Base-by-base conservation (phyloP, 106 monocot genomes). In the Allium fistulosum region DNA sequence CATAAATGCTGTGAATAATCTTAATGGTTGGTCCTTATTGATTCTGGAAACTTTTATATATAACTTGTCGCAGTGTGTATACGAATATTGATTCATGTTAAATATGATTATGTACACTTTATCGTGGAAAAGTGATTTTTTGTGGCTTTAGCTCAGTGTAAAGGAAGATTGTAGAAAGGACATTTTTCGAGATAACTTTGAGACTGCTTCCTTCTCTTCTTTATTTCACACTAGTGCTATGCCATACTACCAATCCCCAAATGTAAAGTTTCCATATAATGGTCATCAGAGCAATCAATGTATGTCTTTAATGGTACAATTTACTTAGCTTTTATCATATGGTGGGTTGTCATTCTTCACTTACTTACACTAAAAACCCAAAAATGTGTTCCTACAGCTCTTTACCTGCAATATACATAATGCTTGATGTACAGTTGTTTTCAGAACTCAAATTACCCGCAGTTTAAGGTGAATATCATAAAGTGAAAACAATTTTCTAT, bases 1-100 rank as follows among this genome's bases (percentile, higher is more conserved):
- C 49, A 67, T 45, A 11, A 77, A 57, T 13, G 91, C 87, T 66
- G 61, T 91, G 27, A 27, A 22, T 0, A 61, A 51, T 60, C 66
- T 81, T 17, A 68, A 91, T 71, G 87, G 91, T 87, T 6, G 13
- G 67, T 22, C 12, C 60, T 17, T 49, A n/a, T 47, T 18, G 11
- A 17, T 46, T 5, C n/a, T 45, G 52, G 10, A 13, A 53, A 53
- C 10, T 22, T 12, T 12, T 55, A 60, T 17, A 15, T 60, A 3
- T 16, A 16, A 60, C 22, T 22, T 22, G 1, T 13, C 15, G n/a
- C 17, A 60, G 2, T 10, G 26, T 22, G 10, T 10, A 2, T 51
- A 46, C 49, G 11, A 0, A n/a, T n/a, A 2, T 64, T 64, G 15
- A 47, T 5, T 16, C 12, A 13, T 57, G 3, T 59, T 7, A 9